phyloP scores from a whole-genome alignment of 768 basidiomycete species.

The Neoboletus magnificus region DNA sequence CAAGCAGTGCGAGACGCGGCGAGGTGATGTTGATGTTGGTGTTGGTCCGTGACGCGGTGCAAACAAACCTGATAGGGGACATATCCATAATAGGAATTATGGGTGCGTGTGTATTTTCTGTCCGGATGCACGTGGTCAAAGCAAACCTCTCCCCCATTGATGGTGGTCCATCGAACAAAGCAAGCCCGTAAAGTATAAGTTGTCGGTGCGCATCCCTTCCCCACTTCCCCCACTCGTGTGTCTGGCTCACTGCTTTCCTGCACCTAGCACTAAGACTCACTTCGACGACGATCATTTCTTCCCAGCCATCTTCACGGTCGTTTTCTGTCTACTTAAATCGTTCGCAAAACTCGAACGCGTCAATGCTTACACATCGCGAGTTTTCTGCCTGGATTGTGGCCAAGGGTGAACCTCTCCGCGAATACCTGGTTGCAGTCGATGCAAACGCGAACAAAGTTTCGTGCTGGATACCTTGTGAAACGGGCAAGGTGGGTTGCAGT shows the following conservation, averaged over 20 bases:
- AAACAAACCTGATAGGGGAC: background rate
- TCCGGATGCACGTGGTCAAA: conserved; percentile 9
- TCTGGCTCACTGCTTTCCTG: background rate
- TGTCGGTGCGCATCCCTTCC: background rate
- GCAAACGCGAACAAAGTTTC: conserved; percentile 43
- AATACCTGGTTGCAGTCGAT: conserved; percentile 56
- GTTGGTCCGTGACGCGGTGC: background rate
- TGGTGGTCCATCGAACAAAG: background rate
- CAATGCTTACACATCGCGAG: conserved; percentile 53
- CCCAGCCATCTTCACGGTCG: background rate
- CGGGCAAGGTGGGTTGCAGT: conserved; percentile 46
- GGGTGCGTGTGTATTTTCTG: conserved; percentile 15
- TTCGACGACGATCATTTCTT: background rate
- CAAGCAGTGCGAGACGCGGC: background rate
- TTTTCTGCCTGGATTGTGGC: conserved; percentile 71
- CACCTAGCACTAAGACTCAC: background rate
- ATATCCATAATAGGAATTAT: conserved; percentile 10
- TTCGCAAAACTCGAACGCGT: background rate
- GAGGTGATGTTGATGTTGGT: background rate
- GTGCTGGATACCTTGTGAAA: conserved; percentile 67
- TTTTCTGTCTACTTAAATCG: background rate
- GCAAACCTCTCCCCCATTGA: background rate
- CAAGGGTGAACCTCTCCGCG: conserved; percentile 46
- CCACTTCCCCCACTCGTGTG: background rate
- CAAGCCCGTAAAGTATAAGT: background rate